phyloP scores from a whole-genome alignment of 1,139 yeast species.

The Debaryomyces nepalensis region DNA sequence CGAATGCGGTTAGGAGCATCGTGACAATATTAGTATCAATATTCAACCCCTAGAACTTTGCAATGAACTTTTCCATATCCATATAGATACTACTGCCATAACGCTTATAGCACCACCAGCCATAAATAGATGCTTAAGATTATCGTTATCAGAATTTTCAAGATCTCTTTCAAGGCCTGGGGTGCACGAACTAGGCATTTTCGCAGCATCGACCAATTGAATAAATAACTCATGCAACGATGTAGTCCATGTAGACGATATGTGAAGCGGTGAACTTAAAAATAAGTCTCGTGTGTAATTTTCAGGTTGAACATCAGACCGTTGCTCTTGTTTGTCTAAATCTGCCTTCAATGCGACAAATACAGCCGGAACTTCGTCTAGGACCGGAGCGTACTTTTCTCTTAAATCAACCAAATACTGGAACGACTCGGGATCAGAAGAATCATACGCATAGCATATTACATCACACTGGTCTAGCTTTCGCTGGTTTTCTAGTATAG shows the following conservation, averaged over 20 bases:
- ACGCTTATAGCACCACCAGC: constrained; percentile 73
- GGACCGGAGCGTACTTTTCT: constrained; percentile 51
- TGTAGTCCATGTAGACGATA: constrained; percentile 87
- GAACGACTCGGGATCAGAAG: constrained; percentile 94
- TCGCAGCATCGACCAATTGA: constrained; percentile 88
- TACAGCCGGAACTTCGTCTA: constrained; percentile 78
- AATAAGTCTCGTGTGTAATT: constrained; percentile 70
- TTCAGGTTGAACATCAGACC: constrained; percentile 87
- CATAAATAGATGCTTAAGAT: constrained; percentile 55
- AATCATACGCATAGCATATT: constrained; percentile 85
- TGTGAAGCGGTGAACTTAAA: constrained; percentile 75
- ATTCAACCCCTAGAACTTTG: constrained; percentile 26
- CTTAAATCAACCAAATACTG: constrained; percentile 76
- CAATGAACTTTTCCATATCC: constrained; percentile 60
- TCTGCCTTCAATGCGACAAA: constrained; percentile 95
- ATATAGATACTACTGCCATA: constrained; percentile 59
- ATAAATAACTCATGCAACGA: constrained; percentile 84
- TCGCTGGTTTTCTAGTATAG: constrained; percentile 71
- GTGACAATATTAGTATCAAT: background rate
- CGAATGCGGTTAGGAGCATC: constrained; percentile 2
- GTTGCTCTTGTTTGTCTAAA: constrained; percentile 90
- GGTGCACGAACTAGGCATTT: constrained; percentile 75
- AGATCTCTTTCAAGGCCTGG: constrained; percentile 80
- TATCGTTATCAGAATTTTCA: constrained; percentile 47
- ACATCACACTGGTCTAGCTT: constrained; percentile 88